A percentile compares a stretch with the other conserved stretches of the same genome.
These are phyloP conservation scores for Microdochium trichocladiopsis DNA, from an alignment of 2,329 filamentous ascomycete species.

Conservation along the genomic window DNA sequence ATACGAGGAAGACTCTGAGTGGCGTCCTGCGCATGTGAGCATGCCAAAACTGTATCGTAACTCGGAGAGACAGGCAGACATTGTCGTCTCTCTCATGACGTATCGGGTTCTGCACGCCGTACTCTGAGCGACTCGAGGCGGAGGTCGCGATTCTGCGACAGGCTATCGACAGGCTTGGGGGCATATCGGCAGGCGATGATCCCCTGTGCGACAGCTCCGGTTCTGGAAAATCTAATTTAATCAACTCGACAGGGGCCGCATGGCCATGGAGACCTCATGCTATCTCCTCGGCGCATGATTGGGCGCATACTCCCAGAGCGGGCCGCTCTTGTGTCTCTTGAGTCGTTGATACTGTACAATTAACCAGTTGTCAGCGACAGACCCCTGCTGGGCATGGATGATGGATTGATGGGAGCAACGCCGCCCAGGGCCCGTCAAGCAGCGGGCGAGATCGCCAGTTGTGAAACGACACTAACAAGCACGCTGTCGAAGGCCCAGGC, in stretches of 20 bases:
- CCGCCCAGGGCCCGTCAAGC: neutral
- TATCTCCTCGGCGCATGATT: neutral
- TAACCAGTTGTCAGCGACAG: too few relatives aligned
- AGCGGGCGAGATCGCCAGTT: neutral
- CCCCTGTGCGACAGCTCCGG: neutral
- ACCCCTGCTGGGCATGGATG: too few relatives aligned
- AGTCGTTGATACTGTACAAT: too few relatives aligned
- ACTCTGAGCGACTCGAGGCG: too few relatives aligned
- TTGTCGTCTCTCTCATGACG: too few relatives aligned
- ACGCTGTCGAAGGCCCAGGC: neutral
- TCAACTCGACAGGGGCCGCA: neutral
- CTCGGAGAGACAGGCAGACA: too few relatives aligned
- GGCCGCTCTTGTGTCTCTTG: too few relatives aligned
- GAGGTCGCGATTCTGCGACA: neutral
- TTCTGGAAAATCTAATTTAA: slow-evolving; percentile 1
- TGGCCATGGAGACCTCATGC: neutral
- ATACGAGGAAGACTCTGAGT: too few relatives aligned
- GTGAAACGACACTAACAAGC: neutral
- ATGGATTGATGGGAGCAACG: neutral
- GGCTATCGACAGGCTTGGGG: neutral
- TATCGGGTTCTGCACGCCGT: too few relatives aligned
- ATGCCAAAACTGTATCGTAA: too few relatives aligned
- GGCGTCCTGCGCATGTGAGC: too few relatives aligned
- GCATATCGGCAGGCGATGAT: neutral
- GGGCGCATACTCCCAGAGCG: neutral